Conservation (phyloP, 306 rosid genomes). For the Alnus glutinosa region DNA sequence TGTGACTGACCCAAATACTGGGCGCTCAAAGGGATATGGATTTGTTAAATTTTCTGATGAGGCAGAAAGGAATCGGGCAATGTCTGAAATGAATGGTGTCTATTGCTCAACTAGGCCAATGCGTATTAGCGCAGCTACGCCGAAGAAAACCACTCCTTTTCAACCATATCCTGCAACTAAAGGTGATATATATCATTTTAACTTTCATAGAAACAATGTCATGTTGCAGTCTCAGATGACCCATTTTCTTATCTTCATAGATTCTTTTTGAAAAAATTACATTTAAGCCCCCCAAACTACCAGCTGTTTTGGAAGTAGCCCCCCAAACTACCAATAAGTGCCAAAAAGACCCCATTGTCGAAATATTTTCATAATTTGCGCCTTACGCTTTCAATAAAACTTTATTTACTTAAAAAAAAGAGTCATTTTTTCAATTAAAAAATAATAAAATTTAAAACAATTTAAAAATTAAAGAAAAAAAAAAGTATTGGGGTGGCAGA, state of each 20-base stretch:
- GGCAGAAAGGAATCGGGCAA: slow-evolving; percentile 80
- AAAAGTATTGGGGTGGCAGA: no score
- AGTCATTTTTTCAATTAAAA: no score
- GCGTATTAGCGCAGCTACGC: slow-evolving; percentile 93
- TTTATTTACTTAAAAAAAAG: no score
- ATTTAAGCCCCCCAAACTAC: no score
- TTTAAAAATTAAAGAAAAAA: no score
- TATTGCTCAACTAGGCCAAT: slow-evolving; percentile 90
- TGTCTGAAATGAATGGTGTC: slow-evolving; percentile 87
- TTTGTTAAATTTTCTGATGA: slow-evolving; percentile 91
- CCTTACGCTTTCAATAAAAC: no score
- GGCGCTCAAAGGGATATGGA: slow-evolving; percentile 87
- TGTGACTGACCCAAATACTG: slow-evolving; percentile 81
- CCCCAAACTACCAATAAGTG: no score
- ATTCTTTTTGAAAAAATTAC: not conserved
- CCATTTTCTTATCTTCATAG: not conserved
- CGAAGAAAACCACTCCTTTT: slow-evolving; percentile 65
- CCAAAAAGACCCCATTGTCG: no score
- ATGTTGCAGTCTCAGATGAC: not conserved
- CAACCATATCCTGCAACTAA: slow-evolving; percentile 60
- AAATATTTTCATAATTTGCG: no score
- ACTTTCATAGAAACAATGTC: not conserved
- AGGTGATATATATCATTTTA: slow-evolving; percentile 34
- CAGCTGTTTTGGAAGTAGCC: no score
- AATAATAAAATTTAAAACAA: no score